phyloP scores from a whole-genome alignment of 2,329 filamentous ascomycete species.

The Botryosphaeria dothidea region DNA sequence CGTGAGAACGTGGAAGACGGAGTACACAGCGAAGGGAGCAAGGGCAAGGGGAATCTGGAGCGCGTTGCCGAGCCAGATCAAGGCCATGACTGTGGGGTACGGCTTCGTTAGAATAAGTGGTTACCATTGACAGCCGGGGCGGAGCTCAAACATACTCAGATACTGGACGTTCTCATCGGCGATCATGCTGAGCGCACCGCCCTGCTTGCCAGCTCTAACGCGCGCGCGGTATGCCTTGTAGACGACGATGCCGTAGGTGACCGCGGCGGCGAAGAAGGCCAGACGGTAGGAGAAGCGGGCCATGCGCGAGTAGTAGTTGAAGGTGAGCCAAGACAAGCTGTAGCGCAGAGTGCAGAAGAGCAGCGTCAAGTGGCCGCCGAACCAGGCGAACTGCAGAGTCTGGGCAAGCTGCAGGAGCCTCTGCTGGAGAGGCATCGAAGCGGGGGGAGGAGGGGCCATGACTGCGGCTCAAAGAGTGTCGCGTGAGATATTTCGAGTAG shows the following conservation, averaged over 20 bases:
- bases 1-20: constrained; percentile 95
- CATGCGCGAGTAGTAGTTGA: constrained; percentile 79
- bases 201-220: constrained; percentile 69
- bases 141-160: constrained; percentile 65
- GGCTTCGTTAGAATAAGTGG: neutral
- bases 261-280: constrained; percentile 84
- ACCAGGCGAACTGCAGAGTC: constrained; percentile 83
- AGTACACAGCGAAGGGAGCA: constrained; percentile 94
- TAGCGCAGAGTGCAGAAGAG: constrained; percentile 84
- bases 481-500: constrained; percentile 27
- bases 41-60: constrained; percentile 88
- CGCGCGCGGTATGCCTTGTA: constrained; percentile 95
- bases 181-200: constrained; percentile 66
- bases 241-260: constrained; percentile 96
- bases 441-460: constrained; percentile 75
- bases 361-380: constrained; percentile 76
- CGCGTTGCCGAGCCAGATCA: constrained; percentile 84
- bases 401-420: constrained; percentile 77
- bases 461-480: constrained; percentile 28
- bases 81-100: constrained; percentile 70
- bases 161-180: constrained; percentile 98
- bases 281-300: constrained; percentile 85
- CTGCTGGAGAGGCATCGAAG: constrained; percentile 70
- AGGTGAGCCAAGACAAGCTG: constrained; percentile 78
- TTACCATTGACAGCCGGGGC: neutral